phyloP scores from a whole-genome alignment of 1,139 yeast genomes.

The Hansenula lynferdii region DNA sequence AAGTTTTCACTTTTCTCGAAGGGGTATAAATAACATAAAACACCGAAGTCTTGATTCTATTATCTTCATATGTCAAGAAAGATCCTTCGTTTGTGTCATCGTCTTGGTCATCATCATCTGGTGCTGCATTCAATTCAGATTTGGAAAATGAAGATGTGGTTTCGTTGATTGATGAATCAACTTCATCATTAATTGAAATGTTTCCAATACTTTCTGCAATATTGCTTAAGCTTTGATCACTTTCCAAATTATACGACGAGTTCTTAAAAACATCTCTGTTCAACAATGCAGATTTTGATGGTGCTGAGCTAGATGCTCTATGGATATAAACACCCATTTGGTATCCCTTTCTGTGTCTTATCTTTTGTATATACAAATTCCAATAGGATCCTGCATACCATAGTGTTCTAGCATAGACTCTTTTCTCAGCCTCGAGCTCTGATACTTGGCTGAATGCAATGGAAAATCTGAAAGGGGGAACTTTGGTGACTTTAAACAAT shows the following conservation, averaged over 20 bases:
- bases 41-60: constrained; percentile 38
- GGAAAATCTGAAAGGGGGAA: constrained; percentile 50
- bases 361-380: constrained; percentile 48
- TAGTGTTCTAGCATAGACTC: constrained; percentile 44
- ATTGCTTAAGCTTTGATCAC: constrained; percentile 2
- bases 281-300: constrained; percentile 29
- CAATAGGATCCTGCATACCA: constrained; percentile 58
- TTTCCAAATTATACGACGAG: not conserved
- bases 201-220: not conserved
- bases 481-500: constrained; percentile 31
- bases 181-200: not conserved
- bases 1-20: constrained; percentile 37
- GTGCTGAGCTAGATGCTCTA: constrained; percentile 34
- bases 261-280: constrained; percentile 29
- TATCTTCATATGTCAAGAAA: constrained; percentile 36
- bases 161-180: constrained; percentile 2
- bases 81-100: constrained; percentile 19
- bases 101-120: constrained; percentile 6
- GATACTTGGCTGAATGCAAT: constrained; percentile 44
- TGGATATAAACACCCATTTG: constrained; percentile 53
- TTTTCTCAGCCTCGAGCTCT: constrained; percentile 36
- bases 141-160: not conserved
- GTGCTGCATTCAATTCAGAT: constrained; percentile 2
- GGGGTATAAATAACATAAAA: constrained; percentile 49
- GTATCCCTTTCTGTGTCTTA: constrained; percentile 34